Base-by-base conservation (phyloP, 441 rosid genomes). In the Kokia cookei region DNA sequence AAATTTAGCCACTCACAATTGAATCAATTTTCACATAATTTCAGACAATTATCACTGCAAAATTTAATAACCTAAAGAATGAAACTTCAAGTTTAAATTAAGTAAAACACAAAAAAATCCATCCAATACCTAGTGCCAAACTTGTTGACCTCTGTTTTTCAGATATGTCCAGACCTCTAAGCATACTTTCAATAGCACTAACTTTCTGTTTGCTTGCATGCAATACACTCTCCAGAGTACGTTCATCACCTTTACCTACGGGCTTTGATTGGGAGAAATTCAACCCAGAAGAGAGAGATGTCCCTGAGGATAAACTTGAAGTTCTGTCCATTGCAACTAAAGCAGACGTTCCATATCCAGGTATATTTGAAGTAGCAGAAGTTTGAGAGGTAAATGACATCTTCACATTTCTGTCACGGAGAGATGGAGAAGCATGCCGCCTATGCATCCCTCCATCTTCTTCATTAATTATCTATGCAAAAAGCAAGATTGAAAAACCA, bases 161-260 rank as follows among this genome's bases (percentile, higher is more conserved):
- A 11, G 98, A 90, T 79, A 92, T 64, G 78, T 94, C 93, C 86
- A 96, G 83, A 74, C 98, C 98, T 83, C 91, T 87, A 74, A 96
- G 98, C 98, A 96, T 91, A 89, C 97, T 94, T 83, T 96, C 99
- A 77, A 96, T 96, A 75, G 99, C 99, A 88, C 90, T 83, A 79
- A 96, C 99, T 86, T 94, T 96, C 91, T 96, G 98, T 84, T 94
- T 96, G 87, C 99, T 96, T 60, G 99, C 87, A 62, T 96, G 93
- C 84, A 96, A 84, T 77, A 96, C 96, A 79, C 94, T 96, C 80
- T 96, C 98, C 77, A 96, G 86, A 84, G 96, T 92, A 76, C 95
- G 97, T 62, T 94, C 98, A 43, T 88, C 72, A 75, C 88, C 93
- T 88, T 86, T 96, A 78, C 82, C 84, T 69, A 85, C 81, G 63